A percentile compares a stretch with the other conserved stretches of the same genome.
Conservation (phyloP, 1,139 yeast species). For the Sugiyamaella sp. region DNA sequence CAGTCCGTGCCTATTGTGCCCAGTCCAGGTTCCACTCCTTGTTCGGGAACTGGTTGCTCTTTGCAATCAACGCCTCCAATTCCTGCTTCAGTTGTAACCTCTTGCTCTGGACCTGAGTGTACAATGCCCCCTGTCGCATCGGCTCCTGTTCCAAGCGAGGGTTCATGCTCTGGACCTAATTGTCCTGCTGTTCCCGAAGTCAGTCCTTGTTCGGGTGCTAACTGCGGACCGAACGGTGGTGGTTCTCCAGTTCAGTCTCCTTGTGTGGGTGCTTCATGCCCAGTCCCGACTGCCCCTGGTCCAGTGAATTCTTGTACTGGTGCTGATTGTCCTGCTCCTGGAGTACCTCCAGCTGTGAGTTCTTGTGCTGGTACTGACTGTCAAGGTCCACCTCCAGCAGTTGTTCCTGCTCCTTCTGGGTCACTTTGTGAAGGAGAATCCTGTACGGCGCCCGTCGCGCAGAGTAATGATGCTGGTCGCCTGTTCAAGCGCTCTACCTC, state of each 20-base stretch:
- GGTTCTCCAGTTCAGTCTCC: conserved; percentile 5
- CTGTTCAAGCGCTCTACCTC: conserved; percentile 1
- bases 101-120: background rate
- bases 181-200: background rate
- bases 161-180: background rate
- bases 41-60: too few species aligned
- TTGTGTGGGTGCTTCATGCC: conserved; percentile 5
- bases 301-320: background rate
- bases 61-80: too few species aligned
- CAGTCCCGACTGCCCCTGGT: background rate
- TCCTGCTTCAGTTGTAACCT: too few species aligned
- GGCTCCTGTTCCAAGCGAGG: background rate
- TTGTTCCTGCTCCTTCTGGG: conserved; percentile 1
- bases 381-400: background rate
- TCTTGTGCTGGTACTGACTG: background rate
- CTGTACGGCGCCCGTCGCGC: conserved; percentile 11
- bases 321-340: background rate
- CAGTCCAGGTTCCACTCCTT: too few species aligned
- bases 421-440: conserved; percentile 5
- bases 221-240: background rate
- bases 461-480: conserved; percentile 10
- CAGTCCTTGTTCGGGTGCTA: conserved; percentile 2
- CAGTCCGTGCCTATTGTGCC: too few species aligned
- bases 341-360: background rate
- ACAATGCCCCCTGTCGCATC: background rate